phyloP scores from a whole-genome alignment of 768 basidiomycete species.

The Hebeloma cylindrosporum region DNA sequence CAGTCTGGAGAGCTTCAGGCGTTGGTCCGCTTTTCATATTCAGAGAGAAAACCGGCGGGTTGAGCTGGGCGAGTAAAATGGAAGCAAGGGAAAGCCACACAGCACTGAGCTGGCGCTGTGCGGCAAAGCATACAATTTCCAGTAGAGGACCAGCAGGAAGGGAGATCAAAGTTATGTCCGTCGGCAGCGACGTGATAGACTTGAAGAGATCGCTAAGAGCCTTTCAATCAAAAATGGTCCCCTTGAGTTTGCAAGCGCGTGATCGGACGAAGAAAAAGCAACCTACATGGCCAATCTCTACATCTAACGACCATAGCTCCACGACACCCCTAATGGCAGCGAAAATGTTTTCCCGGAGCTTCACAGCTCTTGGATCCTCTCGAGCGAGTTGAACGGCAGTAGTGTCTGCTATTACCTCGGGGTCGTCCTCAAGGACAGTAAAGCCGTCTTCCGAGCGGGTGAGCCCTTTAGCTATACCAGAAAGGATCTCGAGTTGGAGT shows the following conservation, averaged over 20 bases:
- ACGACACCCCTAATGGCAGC: slow-evolving; percentile 58
- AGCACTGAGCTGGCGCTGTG: slow-evolving; percentile 69
- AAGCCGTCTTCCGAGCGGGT: slow-evolving; percentile 74
- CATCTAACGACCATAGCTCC: slow-evolving; percentile 79
- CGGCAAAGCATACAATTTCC: slow-evolving; percentile 73
- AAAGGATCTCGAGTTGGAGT: slow-evolving; percentile 74
- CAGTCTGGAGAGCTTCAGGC: slow-evolving; percentile 55
- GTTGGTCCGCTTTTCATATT: slow-evolving; percentile 53
- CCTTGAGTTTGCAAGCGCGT: too few relatives aligned
- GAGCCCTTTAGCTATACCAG: slow-evolving; percentile 85
- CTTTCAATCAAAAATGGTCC: slow-evolving; percentile 35
- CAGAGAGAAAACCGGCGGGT: slow-evolving; percentile 59
- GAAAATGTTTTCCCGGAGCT: slow-evolving; percentile 68
- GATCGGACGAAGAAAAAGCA: not conserved
- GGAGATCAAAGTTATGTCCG: slow-evolving; percentile 76
- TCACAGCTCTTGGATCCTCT: slow-evolving; percentile 60
- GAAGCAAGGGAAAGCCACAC: slow-evolving; percentile 84
- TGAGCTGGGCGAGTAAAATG: slow-evolving; percentile 79
- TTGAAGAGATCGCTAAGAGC: slow-evolving; percentile 82
- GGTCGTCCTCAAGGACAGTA: slow-evolving; percentile 55
- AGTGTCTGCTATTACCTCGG: slow-evolving; percentile 48
- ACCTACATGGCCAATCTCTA: slow-evolving; percentile 74
- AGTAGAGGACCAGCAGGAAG: slow-evolving; percentile 80
- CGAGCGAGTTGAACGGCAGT: slow-evolving; percentile 60
- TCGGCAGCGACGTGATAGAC: slow-evolving; percentile 79